Percentiles rank a stretch among this genome's conserved stretches.
phyloP scores from a whole-genome alignment of 495 filamentous ascomycete genomes.

The Lophiostoma macrostomum region DNA sequence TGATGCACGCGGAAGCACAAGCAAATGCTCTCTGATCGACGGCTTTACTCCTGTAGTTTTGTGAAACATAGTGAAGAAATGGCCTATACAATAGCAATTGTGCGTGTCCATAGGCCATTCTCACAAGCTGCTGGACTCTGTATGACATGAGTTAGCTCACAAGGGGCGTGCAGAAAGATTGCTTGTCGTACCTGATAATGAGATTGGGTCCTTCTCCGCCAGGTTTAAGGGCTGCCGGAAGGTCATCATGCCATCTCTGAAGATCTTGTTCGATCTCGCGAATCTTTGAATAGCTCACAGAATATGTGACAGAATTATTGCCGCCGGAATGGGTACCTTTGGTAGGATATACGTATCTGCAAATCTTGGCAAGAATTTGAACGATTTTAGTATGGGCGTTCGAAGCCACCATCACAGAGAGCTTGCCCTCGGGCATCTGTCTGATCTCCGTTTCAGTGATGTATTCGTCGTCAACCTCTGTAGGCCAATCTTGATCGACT shows the following conservation, averaged over 20 bases:
- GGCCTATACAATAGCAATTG: slow-evolving; percentile 95
- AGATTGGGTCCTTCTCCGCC: slow-evolving; percentile 69
- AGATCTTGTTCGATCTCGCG: slow-evolving; percentile 88
- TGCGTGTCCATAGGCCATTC: slow-evolving; percentile 84
- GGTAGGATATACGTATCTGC: slow-evolving; percentile 85
- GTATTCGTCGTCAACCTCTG: slow-evolving; percentile 85
- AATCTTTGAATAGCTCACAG: slow-evolving; percentile 84
- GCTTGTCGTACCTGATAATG: slow-evolving; percentile 69
- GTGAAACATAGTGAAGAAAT: slow-evolving; percentile 91
- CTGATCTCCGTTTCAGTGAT: slow-evolving; percentile 75
- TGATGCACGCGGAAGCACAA: slow-evolving; percentile 88
- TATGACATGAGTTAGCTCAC: slow-evolving; percentile 1
- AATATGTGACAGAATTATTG: slow-evolving; percentile 60
- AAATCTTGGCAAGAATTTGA: slow-evolving; percentile 75
- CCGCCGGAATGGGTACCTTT: slow-evolving; percentile 51
- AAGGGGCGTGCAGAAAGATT: no score
- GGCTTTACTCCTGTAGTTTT: slow-evolving; percentile 59
- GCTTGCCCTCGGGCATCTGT: slow-evolving; percentile 68
- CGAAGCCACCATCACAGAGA: slow-evolving; percentile 73
- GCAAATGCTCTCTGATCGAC: slow-evolving; percentile 84
- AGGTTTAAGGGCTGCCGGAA: slow-evolving; percentile 72
- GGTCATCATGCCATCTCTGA: slow-evolving; percentile 74
- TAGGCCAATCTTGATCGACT: slow-evolving; percentile 83
- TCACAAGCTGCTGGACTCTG: slow-evolving; percentile 81
- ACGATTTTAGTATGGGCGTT: slow-evolving; percentile 83